phyloP scores from a whole-genome alignment of 1,284 basidiomycete genomes.

The Moniliella sp. region DNA sequence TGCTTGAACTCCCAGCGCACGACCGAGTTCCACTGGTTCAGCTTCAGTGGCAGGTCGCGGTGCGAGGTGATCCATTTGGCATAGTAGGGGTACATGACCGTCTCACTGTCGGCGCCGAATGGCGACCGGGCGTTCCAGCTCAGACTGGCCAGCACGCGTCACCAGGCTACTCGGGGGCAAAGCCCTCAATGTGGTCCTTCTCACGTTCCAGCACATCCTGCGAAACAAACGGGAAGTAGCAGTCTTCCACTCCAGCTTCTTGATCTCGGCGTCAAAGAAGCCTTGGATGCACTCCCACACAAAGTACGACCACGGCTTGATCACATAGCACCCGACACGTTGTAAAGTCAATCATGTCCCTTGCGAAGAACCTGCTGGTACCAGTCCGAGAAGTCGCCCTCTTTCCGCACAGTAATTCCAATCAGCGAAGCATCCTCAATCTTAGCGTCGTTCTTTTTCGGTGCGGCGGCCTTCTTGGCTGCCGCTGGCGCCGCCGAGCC shows the following conservation, averaged over 20 bases:
- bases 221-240: conserved; percentile 98
- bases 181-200: conserved; percentile 98
- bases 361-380: conserved; percentile 66
- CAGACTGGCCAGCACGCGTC: conserved; percentile 72
- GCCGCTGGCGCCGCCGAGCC: not conserved
- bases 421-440: conserved; percentile 29
- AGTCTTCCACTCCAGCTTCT: conserved; percentile 87
- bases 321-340: conserved; percentile 89
- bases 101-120: conserved; percentile 94
- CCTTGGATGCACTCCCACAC: conserved; percentile 84
- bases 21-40: conserved; percentile 98
- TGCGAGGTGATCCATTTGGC: conserved; percentile 96
- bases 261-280: conserved; percentile 44
- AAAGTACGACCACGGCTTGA: conserved; percentile 86
- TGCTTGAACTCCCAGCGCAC: conserved; percentile 99
- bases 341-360: conserved; percentile 94
- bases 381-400: conserved; percentile 30
- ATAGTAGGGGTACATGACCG: conserved; percentile 94
- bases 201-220: conserved; percentile 76
- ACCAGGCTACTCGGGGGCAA: conserved; percentile 98
- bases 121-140: conserved; percentile 87
- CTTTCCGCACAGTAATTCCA: conserved; percentile 31
- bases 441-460: conserved; percentile 10
- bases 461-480: conserved; percentile 4
- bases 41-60: conserved; percentile 82